Percentiles rank a stretch among this genome's conserved stretches.
These are phyloP conservation scores for Phalaenopsis hybrid DNA, from an alignment of 116 monocot genomes.

Conservation along the genomic window DNA sequence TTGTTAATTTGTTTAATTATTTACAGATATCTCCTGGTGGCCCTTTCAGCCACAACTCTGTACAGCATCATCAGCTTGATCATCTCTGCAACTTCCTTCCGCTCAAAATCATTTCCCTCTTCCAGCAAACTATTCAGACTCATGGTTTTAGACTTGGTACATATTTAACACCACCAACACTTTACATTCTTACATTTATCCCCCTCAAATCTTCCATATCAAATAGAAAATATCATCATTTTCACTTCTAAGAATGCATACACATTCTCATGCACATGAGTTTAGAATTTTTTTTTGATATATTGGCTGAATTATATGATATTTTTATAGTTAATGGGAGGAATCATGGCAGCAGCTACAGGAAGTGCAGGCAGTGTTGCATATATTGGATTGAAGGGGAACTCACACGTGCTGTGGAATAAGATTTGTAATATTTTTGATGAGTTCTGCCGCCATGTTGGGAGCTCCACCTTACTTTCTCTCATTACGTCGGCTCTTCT, in stretches of 20 bases:
- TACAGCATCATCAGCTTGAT: slow-evolving; percentile 19
- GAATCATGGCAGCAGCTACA: slow-evolving; percentile 17
- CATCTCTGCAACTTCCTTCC: slow-evolving; percentile 4
- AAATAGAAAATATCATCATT: too few relatives aligned
- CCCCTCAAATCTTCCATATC: too few relatives aligned
- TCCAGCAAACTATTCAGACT: slow-evolving; percentile 8
- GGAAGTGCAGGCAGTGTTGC: slow-evolving; percentile 7
- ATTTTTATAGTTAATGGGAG: slow-evolving; percentile 10
- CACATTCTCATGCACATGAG: too few relatives aligned
- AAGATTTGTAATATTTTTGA: slow-evolving; percentile 17
- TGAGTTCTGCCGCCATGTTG: slow-evolving; percentile 14
- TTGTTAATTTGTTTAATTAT: background rate
- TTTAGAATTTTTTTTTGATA: background rate
- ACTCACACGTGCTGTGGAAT: slow-evolving; percentile 15
- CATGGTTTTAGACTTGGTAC: slow-evolving; percentile 18
- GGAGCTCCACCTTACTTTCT: slow-evolving; percentile 4
- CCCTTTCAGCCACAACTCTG: slow-evolving; percentile 5
- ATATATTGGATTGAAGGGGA: slow-evolving; percentile 22
- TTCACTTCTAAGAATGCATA: too few relatives aligned
- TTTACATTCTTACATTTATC: too few relatives aligned
- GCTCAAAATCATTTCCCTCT: slow-evolving; percentile 15
- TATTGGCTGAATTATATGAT: too few relatives aligned
- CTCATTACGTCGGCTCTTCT: slow-evolving; percentile 8
- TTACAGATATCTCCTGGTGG: slow-evolving; percentile 16
- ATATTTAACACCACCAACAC: too few relatives aligned